These are phyloP conservation scores for Cucurbita ficifolia DNA, from an alignment of 306 rosid species.

Conservation along the genomic window DNA sequence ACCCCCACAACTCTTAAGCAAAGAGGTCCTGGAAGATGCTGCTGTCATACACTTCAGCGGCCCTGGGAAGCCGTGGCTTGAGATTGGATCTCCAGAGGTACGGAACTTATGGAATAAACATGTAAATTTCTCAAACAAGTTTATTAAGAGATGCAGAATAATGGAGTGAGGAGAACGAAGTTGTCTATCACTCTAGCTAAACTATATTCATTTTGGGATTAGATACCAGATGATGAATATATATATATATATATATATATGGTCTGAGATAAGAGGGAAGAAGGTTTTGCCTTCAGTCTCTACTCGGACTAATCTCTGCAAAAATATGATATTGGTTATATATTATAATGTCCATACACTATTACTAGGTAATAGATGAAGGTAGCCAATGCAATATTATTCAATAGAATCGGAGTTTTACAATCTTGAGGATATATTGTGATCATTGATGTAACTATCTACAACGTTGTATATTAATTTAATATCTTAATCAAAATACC, in stretches of 20 bases:
- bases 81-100: slow-evolving; percentile 63
- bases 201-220: slow-evolving; percentile 29
- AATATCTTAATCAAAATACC: background rate
- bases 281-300: slow-evolving; percentile 94
- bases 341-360: slow-evolving; percentile 23
- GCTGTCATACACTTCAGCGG: slow-evolving; percentile 75
- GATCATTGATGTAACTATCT: slow-evolving; percentile 4
- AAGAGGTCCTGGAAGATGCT: slow-evolving; percentile 37
- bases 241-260: background rate
- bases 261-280: slow-evolving; percentile 68
- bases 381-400: slow-evolving; percentile 16
- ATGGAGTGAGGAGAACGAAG: slow-evolving; percentile 42
- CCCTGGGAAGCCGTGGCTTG: slow-evolving; percentile 98
- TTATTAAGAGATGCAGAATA: slow-evolving; percentile 57
- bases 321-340: slow-evolving; percentile 11
- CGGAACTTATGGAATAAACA: slow-evolving; percentile 59
- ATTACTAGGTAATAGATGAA: slow-evolving; percentile 34
- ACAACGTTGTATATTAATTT: background rate
- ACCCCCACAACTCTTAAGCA: slow-evolving; percentile 14
- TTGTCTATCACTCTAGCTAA: slow-evolving; percentile 14
- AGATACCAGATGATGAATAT: slow-evolving; percentile 8
- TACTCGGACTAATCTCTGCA: slow-evolving; percentile 24
- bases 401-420: slow-evolving; percentile 21
- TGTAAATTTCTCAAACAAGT: slow-evolving; percentile 59
- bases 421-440: background rate